Evolutionary conservation across 2,329 filamentous ascomycete species (phyloP).

Genomic region (Westerdykella ornata): DNA sequence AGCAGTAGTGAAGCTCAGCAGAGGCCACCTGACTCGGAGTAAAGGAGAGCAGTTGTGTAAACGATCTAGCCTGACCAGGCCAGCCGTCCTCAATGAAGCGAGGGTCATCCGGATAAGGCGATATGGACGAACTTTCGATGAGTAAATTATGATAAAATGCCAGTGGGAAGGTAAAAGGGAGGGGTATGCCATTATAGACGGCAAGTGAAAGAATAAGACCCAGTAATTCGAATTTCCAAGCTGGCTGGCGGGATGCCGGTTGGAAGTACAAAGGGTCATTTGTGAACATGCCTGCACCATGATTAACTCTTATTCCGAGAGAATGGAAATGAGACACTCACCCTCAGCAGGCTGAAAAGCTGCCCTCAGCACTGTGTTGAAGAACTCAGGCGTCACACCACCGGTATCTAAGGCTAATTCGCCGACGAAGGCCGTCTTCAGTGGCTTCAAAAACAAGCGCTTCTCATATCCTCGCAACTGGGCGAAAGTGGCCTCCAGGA

Average conservation of each 20-base stretch:
- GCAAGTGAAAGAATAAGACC: constrained; percentile 85
- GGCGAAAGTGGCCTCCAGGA: constrained; percentile 55
- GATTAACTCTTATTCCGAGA: constrained; percentile 7
- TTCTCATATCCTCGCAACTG: constrained; percentile 84
- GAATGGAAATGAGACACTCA: constrained; percentile 23
- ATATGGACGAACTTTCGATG: constrained; percentile 57
- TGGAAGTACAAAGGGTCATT: constrained; percentile 79
- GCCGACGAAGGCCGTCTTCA: constrained; percentile 73
- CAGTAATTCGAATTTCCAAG: constrained; percentile 85
- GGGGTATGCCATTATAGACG: constrained; percentile 84
- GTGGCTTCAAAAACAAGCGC: constrained; percentile 71
- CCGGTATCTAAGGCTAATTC: constrained; percentile 91
- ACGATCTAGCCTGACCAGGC: constrained; percentile 70
- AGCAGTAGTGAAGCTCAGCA: constrained; percentile 80
- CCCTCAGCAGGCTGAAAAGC: constrained; percentile 71
- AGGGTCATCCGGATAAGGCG: constrained; percentile 9
- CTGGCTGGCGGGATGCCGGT: constrained; percentile 70
- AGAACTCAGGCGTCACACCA: constrained; percentile 95
- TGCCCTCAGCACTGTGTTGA: constrained; percentile 73
- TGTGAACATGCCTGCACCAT: constrained; percentile 58
- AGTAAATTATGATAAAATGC: constrained; percentile 78
- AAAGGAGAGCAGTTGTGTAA: constrained; percentile 70
- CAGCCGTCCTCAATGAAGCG: constrained; percentile 82
- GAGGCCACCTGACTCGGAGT: constrained; percentile 74
- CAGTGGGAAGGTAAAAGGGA: constrained; percentile 82